Base-by-base conservation (phyloP, 2,329 filamentous ascomycete genomes). In the Xylaria sp. region DNA sequence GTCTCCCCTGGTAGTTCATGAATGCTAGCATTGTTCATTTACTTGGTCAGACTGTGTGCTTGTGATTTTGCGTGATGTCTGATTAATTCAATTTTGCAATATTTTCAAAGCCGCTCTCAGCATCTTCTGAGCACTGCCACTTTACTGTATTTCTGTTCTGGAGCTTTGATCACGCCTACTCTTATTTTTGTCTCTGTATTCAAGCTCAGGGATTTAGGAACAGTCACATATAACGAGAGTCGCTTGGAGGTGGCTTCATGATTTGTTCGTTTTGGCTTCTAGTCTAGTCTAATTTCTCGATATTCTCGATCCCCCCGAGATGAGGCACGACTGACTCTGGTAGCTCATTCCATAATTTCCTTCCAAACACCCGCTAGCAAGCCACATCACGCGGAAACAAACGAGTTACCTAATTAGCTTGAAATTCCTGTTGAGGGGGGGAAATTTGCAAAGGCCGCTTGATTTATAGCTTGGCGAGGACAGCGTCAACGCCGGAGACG, bases 401-500 rank as follows among this genome's bases (percentile, higher is more conserved):
- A 46, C n/a, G 8, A 28, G 31, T 56, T 39, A 39, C 4, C 10
- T 28, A 28, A 3, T 28, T 28, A 56, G 15, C 63, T n/a, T 15
- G n/a, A 13, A 1, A 25, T 46, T 28, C 13, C 2, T 3, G 5
- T 8, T 28, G 4, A 7, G 12, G 9, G 10, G 23, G 23, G 23
- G n/a, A n/a, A 25, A 39, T n/a, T 41, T 18, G 12, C 3, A 15
- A 12, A 20, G 12, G 12, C 15, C 23, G 23, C 23, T 25, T 25
- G 23, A 20, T 63, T 81, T 82, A 89, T 73, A 89, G 80, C 80
- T 86, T 86, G 65, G 85, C 79, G 68, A 89, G 78, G 59, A 89
- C 84, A 67, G 82, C 85, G 69, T 88, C 84, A 65, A 86, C 87
- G 61, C 86, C 84, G 25, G 86, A 87, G 62, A 80, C 78, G 55